Evolutionary conservation across 129 eudicot species (phyloP).

Genomic region (Centrapalus pauciflorus): DNA sequence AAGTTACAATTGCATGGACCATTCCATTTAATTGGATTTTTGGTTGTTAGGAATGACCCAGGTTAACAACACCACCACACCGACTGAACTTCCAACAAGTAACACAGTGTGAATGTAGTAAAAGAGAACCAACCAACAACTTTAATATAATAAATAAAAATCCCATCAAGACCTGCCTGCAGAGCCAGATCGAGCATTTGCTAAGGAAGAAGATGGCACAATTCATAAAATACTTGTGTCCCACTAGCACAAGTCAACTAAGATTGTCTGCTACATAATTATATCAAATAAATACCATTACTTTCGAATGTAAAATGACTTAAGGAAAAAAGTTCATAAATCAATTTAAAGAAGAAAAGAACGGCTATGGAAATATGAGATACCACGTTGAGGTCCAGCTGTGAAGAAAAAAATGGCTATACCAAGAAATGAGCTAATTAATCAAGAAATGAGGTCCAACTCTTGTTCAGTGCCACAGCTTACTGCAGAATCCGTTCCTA

Average conservation of each 20-base stretch:
- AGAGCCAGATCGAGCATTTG: neutral
- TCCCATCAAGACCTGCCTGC: too few species aligned
- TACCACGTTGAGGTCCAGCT: neutral
- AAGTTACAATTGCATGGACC: too few species aligned
- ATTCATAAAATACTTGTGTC: neutral
- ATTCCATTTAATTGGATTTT: too few species aligned
- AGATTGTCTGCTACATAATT: neutral
- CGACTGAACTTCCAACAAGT: too few species aligned
- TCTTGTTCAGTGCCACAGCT: slow-evolving; percentile 37
- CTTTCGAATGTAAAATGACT: slow-evolving; percentile 14
- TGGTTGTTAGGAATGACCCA: too few species aligned
- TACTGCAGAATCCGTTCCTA: slow-evolving; percentile 50
- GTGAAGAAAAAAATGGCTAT: neutral
- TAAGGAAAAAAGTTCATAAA: slow-evolving; percentile 7
- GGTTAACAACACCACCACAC: too few species aligned
- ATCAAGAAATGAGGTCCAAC: slow-evolving; percentile 1
- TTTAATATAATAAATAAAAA: too few species aligned
- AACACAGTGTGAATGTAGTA: too few species aligned
- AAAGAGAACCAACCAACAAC: too few species aligned
- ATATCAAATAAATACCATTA: slow-evolving; percentile 6
- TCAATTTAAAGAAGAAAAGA: slow-evolving; percentile 7
- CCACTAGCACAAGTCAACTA: neutral
- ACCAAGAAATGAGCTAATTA: neutral
- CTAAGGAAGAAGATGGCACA: slow-evolving; percentile 4
- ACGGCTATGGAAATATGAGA: slow-evolving; percentile 7